A percentile compares a stretch with the other conserved stretches of the same genome.
phyloP scores from a whole-genome alignment of 176 grass and related monocot species.

The Avena atlantica region DNA sequence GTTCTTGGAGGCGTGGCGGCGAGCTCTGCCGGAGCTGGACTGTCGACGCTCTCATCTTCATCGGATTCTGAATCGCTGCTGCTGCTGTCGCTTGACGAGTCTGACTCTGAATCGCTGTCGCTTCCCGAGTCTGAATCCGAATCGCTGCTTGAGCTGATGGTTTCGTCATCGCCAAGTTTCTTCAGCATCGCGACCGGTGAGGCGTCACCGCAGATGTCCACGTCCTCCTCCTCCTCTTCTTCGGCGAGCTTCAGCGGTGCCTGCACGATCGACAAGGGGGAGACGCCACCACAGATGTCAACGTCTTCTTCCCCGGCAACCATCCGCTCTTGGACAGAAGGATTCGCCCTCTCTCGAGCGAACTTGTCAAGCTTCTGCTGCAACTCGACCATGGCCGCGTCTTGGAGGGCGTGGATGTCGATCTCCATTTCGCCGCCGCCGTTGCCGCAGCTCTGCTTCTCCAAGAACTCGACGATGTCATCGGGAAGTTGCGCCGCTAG shows the following conservation, averaged over 20 bases:
- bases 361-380: neutral
- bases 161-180: neutral
- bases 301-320: no score
- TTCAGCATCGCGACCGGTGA: neutral
- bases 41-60: neutral
- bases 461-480: neutral
- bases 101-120: no score
- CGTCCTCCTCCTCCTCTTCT: neutral
- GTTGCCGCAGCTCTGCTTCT: neutral
- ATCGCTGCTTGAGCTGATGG: neutral
- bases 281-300: neutral
- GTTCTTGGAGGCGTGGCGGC: neutral
- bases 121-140: neutral
- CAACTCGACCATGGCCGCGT: neutral
- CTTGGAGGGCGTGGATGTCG: neutral
- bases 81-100: neutral
- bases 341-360: neutral
- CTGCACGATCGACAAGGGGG: neutral
- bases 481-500: neutral
- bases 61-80: neutral
- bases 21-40: neutral
- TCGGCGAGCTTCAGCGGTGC: neutral
- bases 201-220: constrained; percentile 3
- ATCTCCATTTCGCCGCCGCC: neutral
- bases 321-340: no score